Conservation (phyloP, 2,329 filamentous ascomycete species). For the Talaromyces sp. region DNA sequence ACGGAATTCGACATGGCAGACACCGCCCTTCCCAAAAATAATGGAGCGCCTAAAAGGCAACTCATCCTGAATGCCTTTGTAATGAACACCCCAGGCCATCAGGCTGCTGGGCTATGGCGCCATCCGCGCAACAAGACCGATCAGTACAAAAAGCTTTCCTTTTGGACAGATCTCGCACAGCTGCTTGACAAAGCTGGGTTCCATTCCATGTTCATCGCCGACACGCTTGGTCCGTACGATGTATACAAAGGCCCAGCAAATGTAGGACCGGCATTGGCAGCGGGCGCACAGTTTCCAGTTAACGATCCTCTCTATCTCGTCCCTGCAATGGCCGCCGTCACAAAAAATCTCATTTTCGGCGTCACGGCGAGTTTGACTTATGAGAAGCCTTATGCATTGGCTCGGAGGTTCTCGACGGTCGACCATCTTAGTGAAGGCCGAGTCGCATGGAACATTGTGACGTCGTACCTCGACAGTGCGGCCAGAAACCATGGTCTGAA, state of each 20-base stretch:
- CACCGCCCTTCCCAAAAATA: background rate
- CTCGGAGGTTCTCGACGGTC: constrained; percentile 50
- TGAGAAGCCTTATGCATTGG: constrained; percentile 51
- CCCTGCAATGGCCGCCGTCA: constrained; percentile 44
- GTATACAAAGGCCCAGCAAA: constrained; percentile 41
- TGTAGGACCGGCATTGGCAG: constrained; percentile 32
- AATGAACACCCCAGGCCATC: constrained; percentile 44
- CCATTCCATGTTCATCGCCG: constrained; percentile 49
- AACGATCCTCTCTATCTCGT: constrained; percentile 39
- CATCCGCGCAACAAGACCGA: constrained; percentile 28
- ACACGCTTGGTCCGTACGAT: constrained; percentile 45
- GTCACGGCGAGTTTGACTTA: constrained; percentile 53
- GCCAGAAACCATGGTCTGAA: constrained; percentile 44
- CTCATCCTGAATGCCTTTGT: constrained; percentile 42
- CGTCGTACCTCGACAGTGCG: constrained; percentile 45
- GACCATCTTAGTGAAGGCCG: constrained; percentile 50
- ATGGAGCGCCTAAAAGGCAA: constrained; percentile 3
- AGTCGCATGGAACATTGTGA: constrained; percentile 52
- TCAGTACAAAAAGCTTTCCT: constrained; percentile 39
- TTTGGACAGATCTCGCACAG: constrained; percentile 45
- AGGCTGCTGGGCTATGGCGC: constrained; percentile 28
- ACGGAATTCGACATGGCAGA: background rate
- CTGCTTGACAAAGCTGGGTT: constrained; percentile 46
- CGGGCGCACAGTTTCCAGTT: constrained; percentile 40
- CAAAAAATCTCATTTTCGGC: constrained; percentile 45